Conservation (phyloP, 306 rosid genomes). For the Pueraria montana region DNA sequence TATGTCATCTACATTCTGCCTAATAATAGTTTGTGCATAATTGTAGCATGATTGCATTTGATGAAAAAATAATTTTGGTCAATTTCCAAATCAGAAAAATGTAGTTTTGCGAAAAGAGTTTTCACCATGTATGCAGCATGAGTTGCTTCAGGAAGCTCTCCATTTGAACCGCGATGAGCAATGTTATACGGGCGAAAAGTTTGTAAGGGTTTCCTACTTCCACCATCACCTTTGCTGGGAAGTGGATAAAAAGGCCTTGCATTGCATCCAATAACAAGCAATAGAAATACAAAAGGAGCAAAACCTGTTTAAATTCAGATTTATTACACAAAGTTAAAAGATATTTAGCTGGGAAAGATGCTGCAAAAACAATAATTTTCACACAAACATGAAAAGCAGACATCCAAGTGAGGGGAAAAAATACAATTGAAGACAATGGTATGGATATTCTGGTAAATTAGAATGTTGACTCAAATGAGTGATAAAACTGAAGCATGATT, state of each 20-base stretch:
- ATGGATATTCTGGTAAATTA: conserved; percentile 6
- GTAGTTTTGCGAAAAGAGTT: conserved; percentile 13
- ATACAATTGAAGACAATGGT: not conserved
- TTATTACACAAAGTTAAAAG: conserved; percentile 14
- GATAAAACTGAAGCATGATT: not conserved
- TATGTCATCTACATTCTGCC: conserved; percentile 4
- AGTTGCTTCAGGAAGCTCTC: conserved; percentile 96
- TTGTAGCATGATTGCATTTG: conserved; percentile 27
- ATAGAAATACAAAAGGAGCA: conserved; percentile 52
- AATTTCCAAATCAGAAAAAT: conserved; percentile 22
- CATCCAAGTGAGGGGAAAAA: not conserved
- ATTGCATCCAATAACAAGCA: conserved; percentile 65
- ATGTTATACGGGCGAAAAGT: conserved; percentile 80
- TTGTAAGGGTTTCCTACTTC: conserved; percentile 66
- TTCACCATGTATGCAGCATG: conserved; percentile 77
- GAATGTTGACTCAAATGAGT: conserved; percentile 4
- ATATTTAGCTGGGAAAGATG: conserved; percentile 6
- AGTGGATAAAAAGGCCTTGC: conserved; percentile 79
- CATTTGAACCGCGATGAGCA: conserved; percentile 96
- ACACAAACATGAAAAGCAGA: conserved; percentile 22
- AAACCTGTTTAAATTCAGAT: conserved; percentile 58
- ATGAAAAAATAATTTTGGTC: not conserved
- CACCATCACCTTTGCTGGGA: conserved; percentile 58
- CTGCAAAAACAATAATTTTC: not conserved
- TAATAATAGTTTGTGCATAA: conserved; percentile 14